Evolutionary conservation across 2,329 filamentous ascomycete species (phyloP), one percentile per base, ranked within the genome.

Genomic region (Fusarium pseudocircinatum): DNA sequence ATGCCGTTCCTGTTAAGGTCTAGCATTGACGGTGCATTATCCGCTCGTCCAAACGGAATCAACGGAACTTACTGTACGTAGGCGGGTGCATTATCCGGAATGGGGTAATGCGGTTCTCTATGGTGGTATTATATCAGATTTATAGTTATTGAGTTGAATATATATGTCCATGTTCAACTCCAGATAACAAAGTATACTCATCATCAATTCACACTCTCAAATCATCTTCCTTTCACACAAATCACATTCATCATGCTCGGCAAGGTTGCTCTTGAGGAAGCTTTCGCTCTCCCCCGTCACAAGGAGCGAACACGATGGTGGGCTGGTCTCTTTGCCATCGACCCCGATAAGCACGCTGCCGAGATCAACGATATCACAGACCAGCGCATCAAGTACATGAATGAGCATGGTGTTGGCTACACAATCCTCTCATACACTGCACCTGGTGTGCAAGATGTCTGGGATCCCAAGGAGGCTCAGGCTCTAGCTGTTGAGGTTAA

Each of bases 211-310:
- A 56, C 32, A n/a, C n/a, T 30, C 39, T 37, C 43, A 30, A 13
- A 20, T 32, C 7, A 16, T 32, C 32, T 8, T 40, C 26, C 22
- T 5, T 22, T 44, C 16, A 24, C 28, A 49, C 7, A 15, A 16
- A 52, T 11, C 11, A 39, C 15, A 49, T 37, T 49, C 64, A 78
- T 9, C 30, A 90, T 90, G 88, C 80, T 86, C 18, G 89, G 90
- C 67, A 91, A 92, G 71, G 85, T 91, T 65, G 87, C 87, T 18
- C 83, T 91, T 28, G 89, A 91, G 78, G 89, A 91, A 81, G 88
- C 89, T 20, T 91, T 90, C 70, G 87, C 86, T 68, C 83, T 91
- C 12, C 88, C 90, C 49, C 85, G 88, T 39, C 85, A 90, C 69
- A 83, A 86, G 50, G 87, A 91, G 70, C 87, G 87, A 79, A 89